Conservation (phyloP, 148 eudicot species). For the Simmondsia chinensis region DNA sequence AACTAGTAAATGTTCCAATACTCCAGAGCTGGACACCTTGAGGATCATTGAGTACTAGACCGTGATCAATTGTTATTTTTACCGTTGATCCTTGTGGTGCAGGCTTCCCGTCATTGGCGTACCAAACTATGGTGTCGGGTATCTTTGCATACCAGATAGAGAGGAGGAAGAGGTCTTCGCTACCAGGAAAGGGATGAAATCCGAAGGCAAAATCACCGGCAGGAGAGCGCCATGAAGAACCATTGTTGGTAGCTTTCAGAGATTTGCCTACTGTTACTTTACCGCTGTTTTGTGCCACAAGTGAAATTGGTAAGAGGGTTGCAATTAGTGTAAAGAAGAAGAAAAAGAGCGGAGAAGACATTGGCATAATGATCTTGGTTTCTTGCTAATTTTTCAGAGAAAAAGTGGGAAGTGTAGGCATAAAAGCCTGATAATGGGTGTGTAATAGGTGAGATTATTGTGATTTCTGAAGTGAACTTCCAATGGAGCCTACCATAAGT, state of each 20-base stretch:
- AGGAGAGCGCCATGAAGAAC: conserved; percentile 35
- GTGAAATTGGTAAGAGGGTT: background rate
- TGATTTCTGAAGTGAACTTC: too few species aligned
- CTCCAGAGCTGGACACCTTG: conserved; percentile 27
- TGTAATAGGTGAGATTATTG: too few species aligned
- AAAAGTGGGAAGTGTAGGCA: too few species aligned
- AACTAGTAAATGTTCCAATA: background rate
- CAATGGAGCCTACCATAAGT: too few species aligned
- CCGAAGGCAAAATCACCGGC: conserved; percentile 52
- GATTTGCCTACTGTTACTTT: conserved; percentile 16
- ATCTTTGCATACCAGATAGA: conserved; percentile 50
- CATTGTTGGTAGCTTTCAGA: conserved; percentile 14
- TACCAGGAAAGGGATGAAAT: conserved; percentile 14
- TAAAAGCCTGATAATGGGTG: too few species aligned
- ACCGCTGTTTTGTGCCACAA: conserved; percentile 18
- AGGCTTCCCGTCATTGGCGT: conserved; percentile 19
- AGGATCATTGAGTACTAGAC: conserved; percentile 36
- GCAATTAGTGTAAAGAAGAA: conserved; percentile 2
- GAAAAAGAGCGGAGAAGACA: too few species aligned
- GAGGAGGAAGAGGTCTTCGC: conserved; percentile 22
- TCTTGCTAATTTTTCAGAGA: too few species aligned
- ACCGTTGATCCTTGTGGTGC: conserved; percentile 26
- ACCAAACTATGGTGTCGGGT: conserved; percentile 45
- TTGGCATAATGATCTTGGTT: too few species aligned
- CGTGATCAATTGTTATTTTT: conserved; percentile 15